phyloP scores from a whole-genome alignment of 768 basidiomycete genomes.

The Trametes punicea region DNA sequence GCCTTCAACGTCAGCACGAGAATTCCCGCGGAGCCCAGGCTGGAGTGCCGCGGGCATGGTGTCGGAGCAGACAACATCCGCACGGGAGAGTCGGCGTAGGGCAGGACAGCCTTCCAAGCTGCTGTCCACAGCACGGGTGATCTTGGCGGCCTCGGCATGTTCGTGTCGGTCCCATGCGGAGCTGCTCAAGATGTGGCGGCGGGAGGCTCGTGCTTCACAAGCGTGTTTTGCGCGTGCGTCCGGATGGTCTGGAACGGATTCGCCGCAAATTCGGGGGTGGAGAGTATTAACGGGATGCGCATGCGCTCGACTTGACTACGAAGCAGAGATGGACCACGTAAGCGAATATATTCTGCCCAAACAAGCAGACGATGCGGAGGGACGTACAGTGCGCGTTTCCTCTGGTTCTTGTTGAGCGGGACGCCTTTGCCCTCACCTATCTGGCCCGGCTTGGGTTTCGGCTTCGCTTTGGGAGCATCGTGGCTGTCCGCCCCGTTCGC shows the following conservation, averaged over 20 bases:
- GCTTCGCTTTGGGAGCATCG: conserved; percentile 16
- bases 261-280: conserved; percentile 58
- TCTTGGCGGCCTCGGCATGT: background rate
- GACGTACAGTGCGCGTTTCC: conserved; percentile 62
- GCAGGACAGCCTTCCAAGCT: background rate
- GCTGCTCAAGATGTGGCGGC: conserved; percentile 8
- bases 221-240: conserved; percentile 74
- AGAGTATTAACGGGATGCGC: conserved; percentile 66
- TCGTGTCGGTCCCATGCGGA: background rate
- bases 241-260: conserved; percentile 80
- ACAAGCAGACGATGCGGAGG: conserved; percentile 28
- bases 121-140: background rate
- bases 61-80: background rate
- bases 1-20: background rate
- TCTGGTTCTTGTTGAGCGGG: conserved; percentile 59
- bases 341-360: background rate
- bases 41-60: background rate
- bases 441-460: conserved; percentile 40
- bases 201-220: conserved; percentile 47
- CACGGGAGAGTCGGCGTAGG: background rate
- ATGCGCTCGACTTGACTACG: conserved; percentile 62
- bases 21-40: background rate
- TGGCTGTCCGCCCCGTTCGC: conserved; percentile 13
- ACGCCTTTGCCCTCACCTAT: conserved; percentile 65
- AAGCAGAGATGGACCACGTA: background rate